These are phyloP conservation scores for Santalum album DNA, from an alignment of 164 flowering plant species.

Conservation along the genomic window DNA sequence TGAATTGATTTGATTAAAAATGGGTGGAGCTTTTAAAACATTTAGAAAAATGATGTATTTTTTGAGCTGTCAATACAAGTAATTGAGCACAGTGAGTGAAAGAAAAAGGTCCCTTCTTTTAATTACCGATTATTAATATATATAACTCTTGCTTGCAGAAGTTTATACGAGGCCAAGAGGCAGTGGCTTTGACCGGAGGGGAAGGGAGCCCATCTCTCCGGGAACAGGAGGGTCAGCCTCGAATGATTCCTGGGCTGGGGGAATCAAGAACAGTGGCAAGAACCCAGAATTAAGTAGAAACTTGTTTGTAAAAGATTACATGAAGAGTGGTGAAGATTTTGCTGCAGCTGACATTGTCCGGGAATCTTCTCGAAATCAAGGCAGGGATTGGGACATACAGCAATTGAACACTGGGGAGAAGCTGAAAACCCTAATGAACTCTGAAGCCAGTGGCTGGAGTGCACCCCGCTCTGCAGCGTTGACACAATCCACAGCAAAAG, in stretches of 20 bases:
- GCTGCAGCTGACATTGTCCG: constrained; percentile 22
- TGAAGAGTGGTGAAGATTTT: constrained; percentile 28
- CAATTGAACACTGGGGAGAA: constrained; percentile 31
- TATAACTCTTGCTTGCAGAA: constrained; percentile 36
- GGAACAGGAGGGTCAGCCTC: constrained; percentile 25
- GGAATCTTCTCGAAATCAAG: constrained; percentile 39
- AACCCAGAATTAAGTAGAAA: constrained; percentile 48
- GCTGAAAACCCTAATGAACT: constrained; percentile 16
- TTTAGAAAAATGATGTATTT: too few relatives aligned
- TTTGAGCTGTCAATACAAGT: too few relatives aligned
- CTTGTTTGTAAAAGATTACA: constrained; percentile 28
- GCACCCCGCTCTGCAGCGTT: too few relatives aligned
- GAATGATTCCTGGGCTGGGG: constrained; percentile 46
- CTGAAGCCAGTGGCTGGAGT: too few relatives aligned
- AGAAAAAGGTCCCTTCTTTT: too few relatives aligned
- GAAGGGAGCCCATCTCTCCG: constrained; percentile 50
- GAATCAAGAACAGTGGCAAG: constrained; percentile 24
- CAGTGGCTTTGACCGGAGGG: constrained; percentile 38
- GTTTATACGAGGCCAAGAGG: constrained; percentile 37
- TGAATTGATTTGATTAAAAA: too few relatives aligned
- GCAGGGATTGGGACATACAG: constrained; percentile 31
- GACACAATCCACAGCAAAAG: constrained; percentile 19
- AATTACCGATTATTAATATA: constrained; percentile 1
- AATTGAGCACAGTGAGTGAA: too few relatives aligned
- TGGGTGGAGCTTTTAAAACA: too few relatives aligned